Evolutionary conservation across 2,329 filamentous ascomycete species (phyloP).

Genomic region (Aspergillus felis): DNA sequence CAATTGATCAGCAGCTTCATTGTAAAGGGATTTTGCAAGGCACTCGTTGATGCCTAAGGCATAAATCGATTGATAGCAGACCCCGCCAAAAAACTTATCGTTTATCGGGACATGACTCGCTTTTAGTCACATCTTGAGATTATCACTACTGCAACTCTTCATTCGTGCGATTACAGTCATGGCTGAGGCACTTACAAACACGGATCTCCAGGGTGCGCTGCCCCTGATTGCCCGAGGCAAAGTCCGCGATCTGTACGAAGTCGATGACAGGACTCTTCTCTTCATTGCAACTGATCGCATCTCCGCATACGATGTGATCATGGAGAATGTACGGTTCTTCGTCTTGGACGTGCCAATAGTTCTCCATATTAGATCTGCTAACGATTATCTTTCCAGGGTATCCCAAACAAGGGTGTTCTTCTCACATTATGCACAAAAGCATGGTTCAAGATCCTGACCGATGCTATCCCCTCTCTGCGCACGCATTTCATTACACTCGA

Average conservation of each 20-base stretch:
- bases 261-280: constrained; percentile 68
- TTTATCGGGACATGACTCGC: not conserved
- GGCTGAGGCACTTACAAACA: constrained; percentile 33
- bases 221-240: constrained; percentile 61
- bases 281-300: constrained; percentile 88
- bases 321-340: constrained; percentile 65
- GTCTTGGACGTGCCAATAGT: not conserved
- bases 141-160: not conserved
- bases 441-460: constrained; percentile 63
- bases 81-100: constrained; percentile 7
- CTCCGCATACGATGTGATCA: constrained; percentile 90
- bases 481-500: constrained; percentile 61
- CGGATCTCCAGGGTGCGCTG: constrained; percentile 42
- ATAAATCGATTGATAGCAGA: not conserved
- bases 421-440: constrained; percentile 64
- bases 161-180: not conserved
- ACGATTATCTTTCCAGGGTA: constrained; percentile 46
- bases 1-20: not conserved
- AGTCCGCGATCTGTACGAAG: constrained; percentile 74
- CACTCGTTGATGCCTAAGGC: not conserved
- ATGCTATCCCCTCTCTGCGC: constrained; percentile 53
- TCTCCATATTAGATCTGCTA: not conserved
- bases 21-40: not conserved
- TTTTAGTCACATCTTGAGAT: not conserved
- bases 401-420: constrained; percentile 64